These are phyloP conservation scores for Mycena galericulata DNA, from an alignment of 768 basidiomycete species.

Conservation along the genomic window DNA sequence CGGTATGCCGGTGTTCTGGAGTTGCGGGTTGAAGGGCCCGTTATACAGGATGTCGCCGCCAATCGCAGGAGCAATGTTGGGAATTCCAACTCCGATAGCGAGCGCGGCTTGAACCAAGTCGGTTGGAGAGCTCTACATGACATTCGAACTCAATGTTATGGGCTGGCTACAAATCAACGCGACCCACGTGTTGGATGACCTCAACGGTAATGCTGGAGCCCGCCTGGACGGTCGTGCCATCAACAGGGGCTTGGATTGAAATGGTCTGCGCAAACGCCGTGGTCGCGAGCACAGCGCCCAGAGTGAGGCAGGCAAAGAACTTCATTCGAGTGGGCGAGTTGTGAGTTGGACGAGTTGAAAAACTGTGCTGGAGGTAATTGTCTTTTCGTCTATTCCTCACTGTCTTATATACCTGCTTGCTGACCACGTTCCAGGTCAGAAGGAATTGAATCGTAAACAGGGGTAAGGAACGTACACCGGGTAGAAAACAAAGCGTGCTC, in stretches of 20 bases:
- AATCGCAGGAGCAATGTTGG: conserved; percentile 7
- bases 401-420: conserved; percentile 16
- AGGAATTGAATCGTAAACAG: not conserved
- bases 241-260: conserved; percentile 22
- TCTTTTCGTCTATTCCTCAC: conserved; percentile 13
- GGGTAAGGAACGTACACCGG: conserved; percentile 1
- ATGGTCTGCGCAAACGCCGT: conserved; percentile 19
- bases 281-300: conserved; percentile 8
- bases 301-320: conserved; percentile 17
- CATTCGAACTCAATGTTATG: conserved; percentile 5
- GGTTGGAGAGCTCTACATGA: not conserved
- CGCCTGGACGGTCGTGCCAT: conserved; percentile 15
- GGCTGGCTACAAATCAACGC: conserved; percentile 1
- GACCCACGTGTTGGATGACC: conserved; percentile 22
- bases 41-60: conserved; percentile 19
- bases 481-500: conserved; percentile 1
- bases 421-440: conserved; percentile 1
- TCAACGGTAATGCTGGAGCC: conserved; percentile 22
- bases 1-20: conserved; percentile 16
- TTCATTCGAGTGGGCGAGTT: conserved; percentile 18
- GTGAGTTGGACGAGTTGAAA: conserved; percentile 8
- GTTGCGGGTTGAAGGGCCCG: conserved; percentile 15
- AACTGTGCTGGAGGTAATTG: conserved; percentile 3
- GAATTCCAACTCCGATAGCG: conserved; percentile 18
- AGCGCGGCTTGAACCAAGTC: conserved; percentile 14